A percentile compares a stretch with the other conserved stretches of the same genome.
phyloP scores from a whole-genome alignment of 148 eudicot species.

The Gaultheria prostrata region DNA sequence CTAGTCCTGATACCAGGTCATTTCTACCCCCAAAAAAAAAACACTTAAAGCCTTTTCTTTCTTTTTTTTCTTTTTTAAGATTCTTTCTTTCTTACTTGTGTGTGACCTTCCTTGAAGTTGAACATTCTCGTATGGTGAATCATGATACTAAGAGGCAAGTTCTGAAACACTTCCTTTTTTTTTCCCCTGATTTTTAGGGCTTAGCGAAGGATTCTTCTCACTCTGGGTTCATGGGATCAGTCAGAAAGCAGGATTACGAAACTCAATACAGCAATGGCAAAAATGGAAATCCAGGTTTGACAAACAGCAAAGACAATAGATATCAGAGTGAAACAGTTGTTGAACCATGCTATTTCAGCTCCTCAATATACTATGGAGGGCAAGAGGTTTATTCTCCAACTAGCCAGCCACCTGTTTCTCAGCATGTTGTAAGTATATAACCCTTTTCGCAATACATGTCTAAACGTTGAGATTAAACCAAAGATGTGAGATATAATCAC shows the following conservation, averaged over 20 bases:
- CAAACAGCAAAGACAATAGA: slow-evolving; percentile 24
- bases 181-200: slow-evolving; percentile 18
- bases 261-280: slow-evolving; percentile 31
- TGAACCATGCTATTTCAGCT: slow-evolving; percentile 57
- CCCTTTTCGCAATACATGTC: background rate
- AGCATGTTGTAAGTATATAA: slow-evolving; percentile 33
- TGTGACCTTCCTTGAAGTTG: background rate
- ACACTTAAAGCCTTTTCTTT: background rate
- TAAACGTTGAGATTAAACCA: background rate
- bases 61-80: background rate
- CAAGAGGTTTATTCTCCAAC: slow-evolving; percentile 69
- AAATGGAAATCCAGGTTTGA: slow-evolving; percentile 28
- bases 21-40: background rate
- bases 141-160: background rate
- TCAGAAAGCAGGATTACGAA: slow-evolving; percentile 24
- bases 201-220: slow-evolving; percentile 23
- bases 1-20: background rate
- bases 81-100: background rate
- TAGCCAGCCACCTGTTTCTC: slow-evolving; percentile 33
- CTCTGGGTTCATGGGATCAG: slow-evolving; percentile 15
- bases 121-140: background rate
- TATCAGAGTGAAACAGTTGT: slow-evolving; percentile 32
- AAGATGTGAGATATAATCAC: background rate
- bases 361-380: slow-evolving; percentile 88
- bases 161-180: background rate